Base-by-base conservation (phyloP, 78 protist genomes). In the Speleostelium caveatum region DNA sequence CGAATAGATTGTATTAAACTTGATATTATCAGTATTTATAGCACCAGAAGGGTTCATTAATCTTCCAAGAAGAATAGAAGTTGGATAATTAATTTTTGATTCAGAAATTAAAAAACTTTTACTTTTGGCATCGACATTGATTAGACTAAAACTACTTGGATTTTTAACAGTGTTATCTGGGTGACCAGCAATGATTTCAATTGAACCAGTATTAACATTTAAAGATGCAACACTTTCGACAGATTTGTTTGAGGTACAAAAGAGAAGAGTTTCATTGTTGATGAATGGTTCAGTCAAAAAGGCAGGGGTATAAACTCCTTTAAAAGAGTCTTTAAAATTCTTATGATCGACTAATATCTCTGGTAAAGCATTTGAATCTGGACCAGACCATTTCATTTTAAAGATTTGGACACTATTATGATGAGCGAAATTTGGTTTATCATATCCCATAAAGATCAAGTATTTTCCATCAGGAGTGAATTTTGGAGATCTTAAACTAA, bases 391-490 rank as follows among this genome's bases (percentile, higher is more conserved):
- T 35, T 38, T 26, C 19, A 83, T 6, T 41, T 16, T 32, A 33
- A 69, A 51, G 3, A 83, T 35, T 59, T 69, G 38, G 6, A 73
- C 36, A 74, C 91, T 69, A 7, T 77, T 42, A 58, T 83, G 67
- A 42, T 83, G 91, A 12, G 75, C 49, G 1, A 41, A 32, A 22
- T 59, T 42, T 17, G 41, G 24, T 68, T 58, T 61, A 38, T 73
- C 78, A 49, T 69, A 56, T 6, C 91, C 91, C 0, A 83, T 22
- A 39, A 83, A 83, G 2, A 71, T 1, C 10, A 83, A 59, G 22
- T 45, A 3, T 8, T 83, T 83, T 2, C 91, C 91, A 71, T 83
- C 79, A n/a, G 53, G 53, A 24, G 80, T 45, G 41, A 83, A 83
- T 22, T 79, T 32, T 59, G 77, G 77, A 26, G 78, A 56, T 67